Percentiles rank a stretch among this genome's conserved stretches.
Evolutionary conservation across 495 filamentous ascomycete species (phyloP).

Genomic region (Podospora pseudopauciseta): DNA sequence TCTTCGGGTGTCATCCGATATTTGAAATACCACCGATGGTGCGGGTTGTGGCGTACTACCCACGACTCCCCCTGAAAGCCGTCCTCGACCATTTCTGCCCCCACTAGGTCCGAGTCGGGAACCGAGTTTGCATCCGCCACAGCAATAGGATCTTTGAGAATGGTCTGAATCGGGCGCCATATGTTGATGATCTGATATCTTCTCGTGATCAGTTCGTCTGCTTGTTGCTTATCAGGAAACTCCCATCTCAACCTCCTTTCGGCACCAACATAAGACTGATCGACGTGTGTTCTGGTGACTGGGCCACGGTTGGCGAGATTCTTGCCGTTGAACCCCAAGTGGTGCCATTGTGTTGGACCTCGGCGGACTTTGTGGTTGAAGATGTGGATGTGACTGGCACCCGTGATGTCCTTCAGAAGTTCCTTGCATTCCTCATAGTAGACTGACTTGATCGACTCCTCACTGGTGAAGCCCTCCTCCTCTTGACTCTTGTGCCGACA

Average conservation of each 20-base stretch:
- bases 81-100: conserved; percentile 65
- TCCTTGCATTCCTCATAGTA: conserved; percentile 63
- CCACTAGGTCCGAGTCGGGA: conserved; percentile 60
- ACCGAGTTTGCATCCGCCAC: conserved; percentile 59
- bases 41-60: conserved; percentile 54
- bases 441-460: conserved; percentile 52
- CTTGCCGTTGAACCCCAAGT: conserved; percentile 28
- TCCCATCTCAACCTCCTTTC: conserved; percentile 55
- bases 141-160: conserved; percentile 58
- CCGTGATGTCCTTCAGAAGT: conserved; percentile 60
- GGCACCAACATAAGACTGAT: conserved; percentile 63
- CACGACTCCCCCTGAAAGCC: conserved; percentile 68
- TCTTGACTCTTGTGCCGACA: conserved; percentile 32
- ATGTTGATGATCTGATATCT: conserved; percentile 71
- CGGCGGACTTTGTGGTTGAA: conserved; percentile 74
- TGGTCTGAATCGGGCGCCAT: conserved; percentile 64
- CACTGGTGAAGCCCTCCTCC: conserved; percentile 58
- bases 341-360: conserved; percentile 39
- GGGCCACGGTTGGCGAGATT: conserved; percentile 52
- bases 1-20: conserved; percentile 56
- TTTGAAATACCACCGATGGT: conserved; percentile 71
- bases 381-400: conserved; percentile 59
- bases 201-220: conserved; percentile 47
- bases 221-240: conserved; percentile 53
- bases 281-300: conserved; percentile 64